These are phyloP conservation scores for Ramaria rubella DNA, from an alignment of 768 basidiomycete genomes.

Conservation along the genomic window DNA sequence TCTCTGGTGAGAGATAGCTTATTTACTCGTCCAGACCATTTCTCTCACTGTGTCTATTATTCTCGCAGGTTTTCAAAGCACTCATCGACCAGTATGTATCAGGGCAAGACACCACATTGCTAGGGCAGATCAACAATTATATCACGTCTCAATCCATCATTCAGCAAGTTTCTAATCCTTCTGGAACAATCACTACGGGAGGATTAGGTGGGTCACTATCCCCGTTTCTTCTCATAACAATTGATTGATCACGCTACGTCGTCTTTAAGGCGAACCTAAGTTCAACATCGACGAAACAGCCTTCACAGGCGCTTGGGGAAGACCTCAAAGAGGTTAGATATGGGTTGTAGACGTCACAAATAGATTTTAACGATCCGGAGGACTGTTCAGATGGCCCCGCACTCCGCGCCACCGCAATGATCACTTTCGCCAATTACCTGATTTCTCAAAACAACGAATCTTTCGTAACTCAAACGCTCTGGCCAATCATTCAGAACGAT, in stretches of 20 bases:
- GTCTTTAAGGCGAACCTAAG: too few relatives aligned
- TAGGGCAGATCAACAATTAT: slow-evolving; percentile 50
- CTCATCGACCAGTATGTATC: slow-evolving; percentile 45
- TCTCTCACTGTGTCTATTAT: too few relatives aligned
- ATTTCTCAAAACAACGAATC: slow-evolving; percentile 43
- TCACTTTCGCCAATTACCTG: slow-evolving; percentile 66
- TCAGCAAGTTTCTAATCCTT: slow-evolving; percentile 66
- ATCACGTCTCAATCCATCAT: slow-evolving; percentile 47
- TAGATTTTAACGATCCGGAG: too few relatives aligned
- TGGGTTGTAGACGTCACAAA: too few relatives aligned
- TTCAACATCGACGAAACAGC: slow-evolving; percentile 62
- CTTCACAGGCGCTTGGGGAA: slow-evolving; percentile 37
- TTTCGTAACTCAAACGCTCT: slow-evolving; percentile 46
- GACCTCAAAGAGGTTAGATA: slow-evolving; percentile 8
- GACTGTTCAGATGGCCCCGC: slow-evolving; percentile 46
- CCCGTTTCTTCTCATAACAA: too few relatives aligned
- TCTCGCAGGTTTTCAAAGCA: slow-evolving; percentile 43
- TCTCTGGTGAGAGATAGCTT: slow-evolving; percentile 37
- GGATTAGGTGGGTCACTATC: too few relatives aligned
- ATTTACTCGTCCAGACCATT: background rate
- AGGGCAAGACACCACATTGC: slow-evolving; percentile 46
- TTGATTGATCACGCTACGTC: too few relatives aligned
- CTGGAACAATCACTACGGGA: slow-evolving; percentile 55
- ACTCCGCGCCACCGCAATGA: slow-evolving; percentile 61
- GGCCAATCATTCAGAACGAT: slow-evolving; percentile 69